Percentiles rank a stretch among this genome's conserved stretches.
Conservation (phyloP, 2,329 filamentous ascomycete genomes). For the Westerdykella aurantiaca region DNA sequence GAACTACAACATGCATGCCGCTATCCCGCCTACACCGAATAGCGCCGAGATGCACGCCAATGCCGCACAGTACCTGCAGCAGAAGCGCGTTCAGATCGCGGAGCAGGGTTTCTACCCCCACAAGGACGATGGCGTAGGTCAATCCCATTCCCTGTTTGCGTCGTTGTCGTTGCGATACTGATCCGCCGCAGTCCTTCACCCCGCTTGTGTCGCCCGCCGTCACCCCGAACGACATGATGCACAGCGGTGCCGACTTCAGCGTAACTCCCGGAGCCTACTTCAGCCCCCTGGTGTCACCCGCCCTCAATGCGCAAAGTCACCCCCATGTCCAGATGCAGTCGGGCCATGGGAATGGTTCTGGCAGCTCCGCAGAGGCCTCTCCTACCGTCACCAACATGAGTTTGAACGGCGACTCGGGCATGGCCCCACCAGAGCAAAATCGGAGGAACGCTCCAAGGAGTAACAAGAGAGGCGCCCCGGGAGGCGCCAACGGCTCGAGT, state of each 20-base stretch:
- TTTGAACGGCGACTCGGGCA: conserved; percentile 36
- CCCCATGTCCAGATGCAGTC: conserved; percentile 38
- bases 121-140: conserved; percentile 62
- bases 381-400: conserved; percentile 45
- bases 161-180: conserved; percentile 11
- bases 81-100: conserved; percentile 51
- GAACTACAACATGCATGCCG: conserved; percentile 48
- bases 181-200: conserved; percentile 63
- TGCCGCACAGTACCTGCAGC: conserved; percentile 52
- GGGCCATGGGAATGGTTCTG: conserved; percentile 40
- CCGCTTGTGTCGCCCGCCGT: conserved; percentile 80
- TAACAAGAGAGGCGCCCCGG: conserved; percentile 49
- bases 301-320: conserved; percentile 63
- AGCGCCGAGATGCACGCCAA: conserved; percentile 68
- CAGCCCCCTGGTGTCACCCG: conserved; percentile 75
- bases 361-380: conserved; percentile 46
- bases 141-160: background rate
- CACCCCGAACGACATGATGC: conserved; percentile 69
- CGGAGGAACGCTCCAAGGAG: conserved; percentile 21
- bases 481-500: conserved; percentile 38
- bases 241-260: conserved; percentile 51
- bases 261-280: conserved; percentile 68
- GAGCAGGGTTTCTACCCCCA: conserved; percentile 60
- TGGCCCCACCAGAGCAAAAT: conserved; percentile 41
- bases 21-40: conserved; percentile 73